Percentiles rank a stretch among this genome's conserved stretches.
phyloP scores from a whole-genome alignment of 2,329 filamentous ascomycete species.

The Didymellaceae sp. region DNA sequence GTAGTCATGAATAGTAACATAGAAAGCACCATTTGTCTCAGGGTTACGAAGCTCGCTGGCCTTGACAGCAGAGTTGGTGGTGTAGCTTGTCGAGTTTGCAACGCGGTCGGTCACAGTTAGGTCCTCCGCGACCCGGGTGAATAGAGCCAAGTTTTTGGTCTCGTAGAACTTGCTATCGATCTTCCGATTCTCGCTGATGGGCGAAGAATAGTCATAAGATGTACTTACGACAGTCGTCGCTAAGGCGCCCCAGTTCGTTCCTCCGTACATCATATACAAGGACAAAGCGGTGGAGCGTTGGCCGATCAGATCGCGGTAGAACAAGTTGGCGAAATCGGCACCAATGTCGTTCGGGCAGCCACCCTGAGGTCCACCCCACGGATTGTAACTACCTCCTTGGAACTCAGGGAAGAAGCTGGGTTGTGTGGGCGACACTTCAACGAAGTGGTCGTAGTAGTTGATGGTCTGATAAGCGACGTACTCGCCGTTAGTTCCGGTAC shows the following conservation, averaged over 20 bases:
- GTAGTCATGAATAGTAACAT: conserved; percentile 62
- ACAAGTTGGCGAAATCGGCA: conserved; percentile 67
- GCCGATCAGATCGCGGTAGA: conserved; percentile 67
- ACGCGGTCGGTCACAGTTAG: conserved; percentile 61
- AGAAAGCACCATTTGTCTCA: conserved; percentile 64
- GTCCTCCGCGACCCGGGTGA: conserved; percentile 64
- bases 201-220: conserved; percentile 69
- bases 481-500: conserved; percentile 65
- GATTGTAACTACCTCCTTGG: conserved; percentile 66
- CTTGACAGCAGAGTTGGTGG: conserved; percentile 60
- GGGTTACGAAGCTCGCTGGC: conserved; percentile 66
- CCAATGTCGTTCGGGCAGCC: conserved; percentile 63
- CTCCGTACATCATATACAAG: conserved; percentile 70
- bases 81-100: conserved; percentile 58
- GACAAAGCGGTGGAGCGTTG: conserved; percentile 66
- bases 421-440: conserved; percentile 52
- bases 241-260: conserved; percentile 68
- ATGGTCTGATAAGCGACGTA: conserved; percentile 59
- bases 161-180: conserved; percentile 68
- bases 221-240: conserved; percentile 64
- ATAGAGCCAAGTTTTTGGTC: conserved; percentile 66
- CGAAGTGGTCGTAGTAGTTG: conserved; percentile 57
- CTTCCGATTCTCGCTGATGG: conserved; percentile 64
- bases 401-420: conserved; percentile 66
- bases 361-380: conserved; percentile 66